These are phyloP conservation scores for Usnea hakonensis DNA, from an alignment of 495 filamentous ascomycete species.

Conservation along the genomic window DNA sequence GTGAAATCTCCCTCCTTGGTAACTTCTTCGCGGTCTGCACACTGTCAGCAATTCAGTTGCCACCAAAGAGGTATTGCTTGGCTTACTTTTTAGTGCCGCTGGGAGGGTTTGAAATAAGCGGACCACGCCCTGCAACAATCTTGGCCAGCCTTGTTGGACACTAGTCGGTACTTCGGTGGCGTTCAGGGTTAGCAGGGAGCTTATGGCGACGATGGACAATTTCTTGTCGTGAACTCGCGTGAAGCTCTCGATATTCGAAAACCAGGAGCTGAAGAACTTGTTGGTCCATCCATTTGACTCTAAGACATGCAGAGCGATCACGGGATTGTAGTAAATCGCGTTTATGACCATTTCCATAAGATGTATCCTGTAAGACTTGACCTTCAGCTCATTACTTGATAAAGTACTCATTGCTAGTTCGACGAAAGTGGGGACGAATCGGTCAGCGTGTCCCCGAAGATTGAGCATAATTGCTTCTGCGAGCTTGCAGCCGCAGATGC, in stretches of 20 bases:
- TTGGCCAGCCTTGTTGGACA: conserved; percentile 94
- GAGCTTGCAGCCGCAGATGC: conserved; percentile 98
- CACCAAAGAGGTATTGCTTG: neutral
- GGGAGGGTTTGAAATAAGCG: conserved; percentile 87
- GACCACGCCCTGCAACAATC: conserved; percentile 83
- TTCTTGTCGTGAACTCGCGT: conserved; percentile 96
- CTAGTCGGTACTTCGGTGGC: conserved; percentile 73
- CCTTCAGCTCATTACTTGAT: conserved; percentile 58
- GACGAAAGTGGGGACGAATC: conserved; percentile 78
- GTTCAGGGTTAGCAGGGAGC: conserved; percentile 67
- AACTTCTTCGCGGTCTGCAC: conserved; percentile 76
- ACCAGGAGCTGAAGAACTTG: conserved; percentile 98
- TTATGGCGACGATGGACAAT: conserved; percentile 88
- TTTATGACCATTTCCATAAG: conserved; percentile 99
- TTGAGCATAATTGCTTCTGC: conserved; percentile 96
- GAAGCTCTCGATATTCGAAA: conserved; percentile 90
- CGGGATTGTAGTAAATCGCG: conserved; percentile 91
- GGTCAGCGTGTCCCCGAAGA: conserved; percentile 82
- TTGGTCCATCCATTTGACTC: conserved; percentile 96
- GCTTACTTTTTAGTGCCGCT: conserved; percentile 71
- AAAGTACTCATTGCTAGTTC: conserved; percentile 81
- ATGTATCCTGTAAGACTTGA: conserved; percentile 89
- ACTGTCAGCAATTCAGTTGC: conserved; percentile 1
- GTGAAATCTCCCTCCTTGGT: conserved; percentile 79
- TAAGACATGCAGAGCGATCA: conserved; percentile 70